Base-by-base conservation (phyloP, 345 rosid genomes). In the Arabidopsis arenosa region DNA sequence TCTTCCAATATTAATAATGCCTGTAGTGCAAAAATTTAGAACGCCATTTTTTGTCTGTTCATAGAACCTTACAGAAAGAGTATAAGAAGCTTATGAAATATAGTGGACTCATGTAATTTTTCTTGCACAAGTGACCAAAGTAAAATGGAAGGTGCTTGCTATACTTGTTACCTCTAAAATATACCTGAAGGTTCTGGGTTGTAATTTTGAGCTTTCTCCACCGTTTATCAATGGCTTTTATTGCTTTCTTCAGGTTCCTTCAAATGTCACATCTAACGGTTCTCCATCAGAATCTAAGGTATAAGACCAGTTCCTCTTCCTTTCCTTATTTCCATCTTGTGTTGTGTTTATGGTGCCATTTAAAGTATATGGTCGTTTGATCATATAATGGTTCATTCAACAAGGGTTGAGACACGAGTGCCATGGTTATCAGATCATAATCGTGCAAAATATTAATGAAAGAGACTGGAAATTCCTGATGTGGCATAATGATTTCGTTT, bases 231-330 rank as follows among this genome's bases (percentile, higher is more conserved):
- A 69, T 63, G 21, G 52, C 28, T 66, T 39, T 67, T 28, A 13
- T n/a, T 57, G 23, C 65, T 30, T 41, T 69, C 48, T 47, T 76
- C 80, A 93, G 98, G 96, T 93, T 63, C 98, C 98, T 54, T 89
- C 88, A 18, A 90, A 86, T 79, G 81, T 81, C 66, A 80, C 89
- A 52, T 72, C 87, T n/a, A 72, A 75, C 51, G 86, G 81, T 43
- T 64, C 80, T 65, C 80, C 80, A 67, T 77, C 90, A 48, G 83
- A 70, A 74, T 65, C 68, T 41, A 80, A 85, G 94, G 97, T 92
- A 82, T 67, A 30, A 44, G 32, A 64, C 48, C 62, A 53, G 67
- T 73, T 68, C 30, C 48, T 15, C 70, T 37, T 63, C 40, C 48
- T 60, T 52, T 35, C 26, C 32, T 28, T 10, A 35, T 69, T 26